A percentile compares a stretch with the other conserved stretches of the same genome.
Evolutionary conservation across 495 filamentous ascomycete species (phyloP).

Genomic region (Filosporella fistucella): DNA sequence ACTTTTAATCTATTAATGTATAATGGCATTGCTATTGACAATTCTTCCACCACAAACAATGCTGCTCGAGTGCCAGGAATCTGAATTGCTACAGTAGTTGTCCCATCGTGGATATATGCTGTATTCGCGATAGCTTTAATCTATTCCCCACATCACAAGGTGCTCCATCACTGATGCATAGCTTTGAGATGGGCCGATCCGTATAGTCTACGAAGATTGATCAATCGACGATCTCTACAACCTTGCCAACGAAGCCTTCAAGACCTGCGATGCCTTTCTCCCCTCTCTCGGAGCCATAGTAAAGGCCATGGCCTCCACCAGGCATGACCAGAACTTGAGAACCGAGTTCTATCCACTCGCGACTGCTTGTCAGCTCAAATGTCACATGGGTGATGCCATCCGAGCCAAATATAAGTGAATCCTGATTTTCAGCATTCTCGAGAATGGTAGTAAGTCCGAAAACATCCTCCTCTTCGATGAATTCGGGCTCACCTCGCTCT

Average conservation of each 20-base stretch:
- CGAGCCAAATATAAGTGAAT: conserved; percentile 23
- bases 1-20: no score
- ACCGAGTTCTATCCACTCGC: conserved; percentile 83
- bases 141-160: no score
- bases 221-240: conserved; percentile 53
- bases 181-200: no score
- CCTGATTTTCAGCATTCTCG: conserved; percentile 35
- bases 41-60: no score
- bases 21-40: no score
- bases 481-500: conserved; percentile 11
- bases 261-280: conserved; percentile 55
- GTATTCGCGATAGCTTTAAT: no score
- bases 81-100: no score
- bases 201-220: no score
- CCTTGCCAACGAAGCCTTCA: conserved; percentile 61
- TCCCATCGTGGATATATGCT: no score
- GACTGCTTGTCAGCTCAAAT: conserved; percentile 67
- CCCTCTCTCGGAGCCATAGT: conserved; percentile 43
- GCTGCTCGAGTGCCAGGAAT: no score
- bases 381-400: conserved; percentile 57
- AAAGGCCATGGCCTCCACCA: conserved; percentile 46
- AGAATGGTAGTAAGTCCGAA: conserved; percentile 59
- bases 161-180: no score
- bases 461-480: conserved; percentile 46
- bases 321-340: conserved; percentile 76